Evolutionary conservation across 345 rosid species (phyloP).

Genomic region (Combretum micranthum): DNA sequence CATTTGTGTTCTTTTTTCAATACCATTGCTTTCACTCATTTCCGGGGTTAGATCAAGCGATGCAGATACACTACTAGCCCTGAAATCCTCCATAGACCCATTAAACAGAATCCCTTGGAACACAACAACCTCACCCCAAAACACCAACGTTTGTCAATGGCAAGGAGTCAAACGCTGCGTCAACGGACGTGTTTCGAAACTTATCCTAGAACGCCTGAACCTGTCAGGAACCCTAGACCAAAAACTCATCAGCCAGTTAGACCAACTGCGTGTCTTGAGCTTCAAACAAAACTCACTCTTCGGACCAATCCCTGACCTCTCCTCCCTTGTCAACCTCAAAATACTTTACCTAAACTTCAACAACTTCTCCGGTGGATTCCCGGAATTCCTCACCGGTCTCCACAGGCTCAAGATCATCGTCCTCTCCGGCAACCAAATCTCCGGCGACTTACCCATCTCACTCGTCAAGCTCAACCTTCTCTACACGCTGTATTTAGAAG

Average conservation of each 20-base stretch:
- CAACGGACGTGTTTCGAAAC: slow-evolving; percentile 75
- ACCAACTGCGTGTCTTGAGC: slow-evolving; percentile 84
- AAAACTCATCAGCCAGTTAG: slow-evolving; percentile 46
- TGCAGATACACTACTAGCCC: slow-evolving; percentile 50
- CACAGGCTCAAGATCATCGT: slow-evolving; percentile 71
- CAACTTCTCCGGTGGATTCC: slow-evolving; percentile 71
- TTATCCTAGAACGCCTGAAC: slow-evolving; percentile 64
- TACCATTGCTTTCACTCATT: slow-evolving; percentile 17
- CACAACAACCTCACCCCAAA: slow-evolving; percentile 15
- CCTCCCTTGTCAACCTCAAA: slow-evolving; percentile 71
- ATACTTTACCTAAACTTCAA: slow-evolving; percentile 60
- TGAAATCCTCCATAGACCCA: slow-evolving; percentile 73
- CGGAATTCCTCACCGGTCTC: slow-evolving; percentile 48
- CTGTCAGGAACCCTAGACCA: slow-evolving; percentile 53
- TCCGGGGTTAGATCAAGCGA: slow-evolving; percentile 55
- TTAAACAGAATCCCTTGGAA: slow-evolving; percentile 47
- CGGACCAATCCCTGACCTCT: slow-evolving; percentile 62
- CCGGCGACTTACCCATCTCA: slow-evolving; percentile 62
- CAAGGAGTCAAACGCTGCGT: slow-evolving; percentile 64
- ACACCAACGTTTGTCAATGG: slow-evolving; percentile 57
- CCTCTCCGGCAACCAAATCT: slow-evolving; percentile 45
- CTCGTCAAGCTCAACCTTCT: slow-evolving; percentile 50
- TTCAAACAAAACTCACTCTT: slow-evolving; percentile 78
- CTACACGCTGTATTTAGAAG: slow-evolving; percentile 52
- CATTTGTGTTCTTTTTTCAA: slow-evolving; percentile 16